phyloP scores from a whole-genome alignment of 2,329 filamentous ascomycete genomes.

The Trichoderma atrobrunneum region DNA sequence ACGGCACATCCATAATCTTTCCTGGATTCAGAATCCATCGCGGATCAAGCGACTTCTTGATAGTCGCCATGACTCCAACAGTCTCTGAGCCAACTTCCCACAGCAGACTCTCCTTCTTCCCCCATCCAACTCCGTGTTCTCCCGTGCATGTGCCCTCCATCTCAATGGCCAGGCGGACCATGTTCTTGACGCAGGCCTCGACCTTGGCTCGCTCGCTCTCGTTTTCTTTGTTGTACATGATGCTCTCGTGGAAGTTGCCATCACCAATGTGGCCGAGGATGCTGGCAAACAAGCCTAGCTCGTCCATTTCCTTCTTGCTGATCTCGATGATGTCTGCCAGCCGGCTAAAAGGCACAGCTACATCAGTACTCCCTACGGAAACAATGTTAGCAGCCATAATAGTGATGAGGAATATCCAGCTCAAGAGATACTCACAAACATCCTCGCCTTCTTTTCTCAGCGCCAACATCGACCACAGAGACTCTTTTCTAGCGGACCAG shows the following conservation, averaged over 20 bases:
- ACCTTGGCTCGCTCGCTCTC: constrained; percentile 70
- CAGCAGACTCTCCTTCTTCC: constrained; percentile 77
- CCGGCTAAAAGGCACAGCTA: constrained; percentile 75
- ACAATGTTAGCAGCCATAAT: background rate
- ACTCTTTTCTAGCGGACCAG: constrained; percentile 80
- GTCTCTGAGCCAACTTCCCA: constrained; percentile 80
- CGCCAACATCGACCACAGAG: constrained; percentile 79
- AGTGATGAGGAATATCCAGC: background rate
- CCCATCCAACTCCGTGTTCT: constrained; percentile 81
- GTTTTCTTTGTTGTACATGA: constrained; percentile 76
- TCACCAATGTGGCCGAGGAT: constrained; percentile 89
- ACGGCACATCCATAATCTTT: constrained; percentile 78
- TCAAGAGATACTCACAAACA: constrained; percentile 56
- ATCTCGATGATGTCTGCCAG: constrained; percentile 75
- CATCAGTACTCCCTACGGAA: constrained; percentile 68
- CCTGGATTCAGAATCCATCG: constrained; percentile 88
- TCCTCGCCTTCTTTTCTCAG: constrained; percentile 64
- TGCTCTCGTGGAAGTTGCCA: constrained; percentile 91
- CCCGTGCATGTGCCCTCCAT: constrained; percentile 95
- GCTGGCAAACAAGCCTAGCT: constrained; percentile 80
- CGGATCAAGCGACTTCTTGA: constrained; percentile 82
- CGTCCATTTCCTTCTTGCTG: constrained; percentile 85
- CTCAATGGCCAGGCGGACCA: constrained; percentile 85
- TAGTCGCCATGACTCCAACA: constrained; percentile 76
- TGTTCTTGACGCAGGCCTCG: constrained; percentile 78